These are phyloP conservation scores for Cystofilobasidium ferigula DNA, from an alignment of 768 basidiomycete genomes.

Conservation along the genomic window DNA sequence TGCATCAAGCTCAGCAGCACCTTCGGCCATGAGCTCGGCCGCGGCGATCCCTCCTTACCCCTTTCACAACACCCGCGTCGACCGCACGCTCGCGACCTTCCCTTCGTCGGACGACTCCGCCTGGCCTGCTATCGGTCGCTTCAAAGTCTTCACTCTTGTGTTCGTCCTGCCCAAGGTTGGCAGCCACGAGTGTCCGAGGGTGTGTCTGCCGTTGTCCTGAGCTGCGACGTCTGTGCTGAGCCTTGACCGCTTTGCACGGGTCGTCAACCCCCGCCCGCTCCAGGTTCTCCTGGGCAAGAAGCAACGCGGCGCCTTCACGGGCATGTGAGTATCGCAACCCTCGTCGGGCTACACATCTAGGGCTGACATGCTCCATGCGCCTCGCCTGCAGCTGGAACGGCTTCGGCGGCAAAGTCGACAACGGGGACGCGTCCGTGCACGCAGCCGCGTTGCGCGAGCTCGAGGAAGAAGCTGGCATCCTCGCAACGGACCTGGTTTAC, in stretches of 20 bases:
- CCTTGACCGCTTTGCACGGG: not conserved
- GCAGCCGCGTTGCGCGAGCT: not conserved
- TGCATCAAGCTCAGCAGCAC: too few relatives aligned
- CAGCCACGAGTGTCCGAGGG: not conserved
- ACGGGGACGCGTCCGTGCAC: not conserved
- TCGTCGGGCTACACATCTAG: too few relatives aligned
- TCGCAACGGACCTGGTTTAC: not conserved
- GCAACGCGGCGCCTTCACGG: not conserved
- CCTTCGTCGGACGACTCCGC: not conserved
- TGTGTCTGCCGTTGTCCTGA: not conserved
- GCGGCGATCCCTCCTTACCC: not conserved
- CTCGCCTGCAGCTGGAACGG: constrained; percentile 1
- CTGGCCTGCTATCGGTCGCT: not conserved
- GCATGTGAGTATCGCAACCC: not conserved
- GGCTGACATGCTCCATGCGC: too few relatives aligned
- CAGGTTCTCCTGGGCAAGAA: not conserved
- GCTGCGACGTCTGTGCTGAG: not conserved
- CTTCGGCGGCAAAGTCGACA: constrained; percentile 3
- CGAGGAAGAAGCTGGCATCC: constrained; percentile 2
- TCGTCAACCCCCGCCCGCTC: not conserved
- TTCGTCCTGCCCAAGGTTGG: not conserved
- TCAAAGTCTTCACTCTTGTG: not conserved
- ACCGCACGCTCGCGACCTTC: not conserved
- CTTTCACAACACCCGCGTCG: not conserved
- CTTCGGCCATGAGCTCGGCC: too few relatives aligned